These are phyloP conservation scores for Scleroderma citrinum DNA, from an alignment of 768 basidiomycete genomes.

Conservation along the genomic window DNA sequence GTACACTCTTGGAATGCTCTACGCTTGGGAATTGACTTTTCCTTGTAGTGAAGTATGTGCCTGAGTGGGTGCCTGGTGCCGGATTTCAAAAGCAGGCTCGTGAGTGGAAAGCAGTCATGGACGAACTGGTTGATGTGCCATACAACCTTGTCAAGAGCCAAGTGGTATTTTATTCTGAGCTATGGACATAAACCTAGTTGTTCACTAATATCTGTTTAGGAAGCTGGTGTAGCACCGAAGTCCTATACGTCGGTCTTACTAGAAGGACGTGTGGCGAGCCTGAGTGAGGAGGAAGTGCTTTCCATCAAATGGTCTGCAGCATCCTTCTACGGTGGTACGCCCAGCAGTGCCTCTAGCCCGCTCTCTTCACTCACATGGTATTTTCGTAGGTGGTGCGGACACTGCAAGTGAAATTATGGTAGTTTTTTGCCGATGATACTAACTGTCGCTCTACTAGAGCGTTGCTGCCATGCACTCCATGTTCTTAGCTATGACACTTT, in stretches of 20 bases:
- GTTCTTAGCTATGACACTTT: slow-evolving; percentile 13
- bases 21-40: not conserved
- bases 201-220: slow-evolving; percentile 27
- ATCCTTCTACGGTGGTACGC: slow-evolving; percentile 19
- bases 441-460: slow-evolving; percentile 4
- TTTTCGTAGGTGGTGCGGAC: not conserved
- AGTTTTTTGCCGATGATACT: not conserved
- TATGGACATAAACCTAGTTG: not conserved
- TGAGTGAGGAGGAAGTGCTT: slow-evolving; percentile 36
- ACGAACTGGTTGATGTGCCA: slow-evolving; percentile 9
- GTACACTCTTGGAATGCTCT: not conserved
- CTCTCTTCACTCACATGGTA: not conserved
- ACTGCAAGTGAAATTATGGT: not conserved
- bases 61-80: slow-evolving; percentile 42
- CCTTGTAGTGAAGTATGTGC: slow-evolving; percentile 35
- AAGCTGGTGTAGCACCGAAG: slow-evolving; percentile 32
- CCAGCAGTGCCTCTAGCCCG: not conserved
- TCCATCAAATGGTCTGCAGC: slow-evolving; percentile 26
- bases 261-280: slow-evolving; percentile 33
- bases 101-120: slow-evolving; percentile 28
- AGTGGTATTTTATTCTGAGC: not conserved
- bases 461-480: slow-evolving; percentile 4
- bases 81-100: slow-evolving; percentile 38
- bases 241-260: slow-evolving; percentile 53
- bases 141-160: slow-evolving; percentile 4